Evolutionary conservation across 139 green algal genomes (phyloP).

Genomic region (Auxenochlorella pyrenoidosa): DNA sequence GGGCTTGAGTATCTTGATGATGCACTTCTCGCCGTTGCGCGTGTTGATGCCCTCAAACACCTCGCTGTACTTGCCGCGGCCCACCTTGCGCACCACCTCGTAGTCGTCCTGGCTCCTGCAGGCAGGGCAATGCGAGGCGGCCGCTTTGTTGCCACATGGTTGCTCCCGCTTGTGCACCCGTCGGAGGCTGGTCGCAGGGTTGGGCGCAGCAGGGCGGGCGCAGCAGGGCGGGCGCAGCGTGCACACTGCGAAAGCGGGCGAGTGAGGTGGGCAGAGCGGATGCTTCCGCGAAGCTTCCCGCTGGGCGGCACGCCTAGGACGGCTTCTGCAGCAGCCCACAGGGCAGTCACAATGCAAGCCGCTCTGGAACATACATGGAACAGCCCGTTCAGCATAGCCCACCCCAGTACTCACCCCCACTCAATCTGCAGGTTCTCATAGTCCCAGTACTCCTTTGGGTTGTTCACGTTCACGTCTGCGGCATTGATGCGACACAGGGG

Average conservation of each 20-base stretch:
- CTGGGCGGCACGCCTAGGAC: too few species aligned
- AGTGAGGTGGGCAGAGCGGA: too few species aligned
- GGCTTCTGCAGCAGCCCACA: too few species aligned
- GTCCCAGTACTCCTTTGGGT: constrained; percentile 92
- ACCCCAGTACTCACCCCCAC: constrained; percentile 71
- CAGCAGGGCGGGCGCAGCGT: too few species aligned
- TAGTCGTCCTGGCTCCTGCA: constrained; percentile 93
- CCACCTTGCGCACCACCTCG: constrained; percentile 96
- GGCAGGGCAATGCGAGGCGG: neutral
- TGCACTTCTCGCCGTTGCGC: constrained; percentile 79
- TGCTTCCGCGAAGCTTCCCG: too few species aligned
- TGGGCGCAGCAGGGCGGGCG: neutral
- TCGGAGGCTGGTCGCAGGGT: neutral
- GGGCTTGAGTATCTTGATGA: constrained; percentile 99
- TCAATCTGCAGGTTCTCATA: constrained; percentile 90
- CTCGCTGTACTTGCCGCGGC: constrained; percentile 98
- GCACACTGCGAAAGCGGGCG: too few species aligned
- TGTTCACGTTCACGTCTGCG: constrained; percentile 84
- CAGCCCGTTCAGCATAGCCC: neutral
- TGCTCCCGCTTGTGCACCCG: too few species aligned
- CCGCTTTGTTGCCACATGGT: too few species aligned
- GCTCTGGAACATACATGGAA: neutral
- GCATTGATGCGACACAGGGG: neutral
- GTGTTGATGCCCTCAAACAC: constrained; percentile 97
- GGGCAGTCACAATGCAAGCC: too few species aligned